Conservation (phyloP, 1,284 basidiomycete species). For the Rhodotorula sp. region DNA sequence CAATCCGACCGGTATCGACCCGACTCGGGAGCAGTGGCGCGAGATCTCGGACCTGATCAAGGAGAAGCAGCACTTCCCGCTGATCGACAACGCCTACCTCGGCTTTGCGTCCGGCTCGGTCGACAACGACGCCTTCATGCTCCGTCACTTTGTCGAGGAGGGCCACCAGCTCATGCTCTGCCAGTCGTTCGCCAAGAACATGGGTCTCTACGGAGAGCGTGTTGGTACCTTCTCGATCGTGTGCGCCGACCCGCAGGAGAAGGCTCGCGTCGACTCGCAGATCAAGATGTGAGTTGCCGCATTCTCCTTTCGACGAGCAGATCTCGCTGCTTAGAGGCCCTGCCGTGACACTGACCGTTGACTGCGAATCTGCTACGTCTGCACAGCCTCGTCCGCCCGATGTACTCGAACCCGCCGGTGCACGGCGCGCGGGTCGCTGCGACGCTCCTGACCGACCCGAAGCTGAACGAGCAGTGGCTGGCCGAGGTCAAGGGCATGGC, state of each 20-base stretch:
- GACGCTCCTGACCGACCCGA: constrained; percentile 50
- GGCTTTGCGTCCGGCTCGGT: constrained; percentile 78
- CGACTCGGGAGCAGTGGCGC: constrained; percentile 84
- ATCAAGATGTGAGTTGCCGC: constrained; percentile 47
- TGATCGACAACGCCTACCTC: constrained; percentile 96
- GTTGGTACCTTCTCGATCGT: constrained; percentile 82
- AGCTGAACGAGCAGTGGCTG: constrained; percentile 51
- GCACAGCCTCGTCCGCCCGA: constrained; percentile 77
- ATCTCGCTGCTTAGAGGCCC: too few species aligned
- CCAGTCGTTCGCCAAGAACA: constrained; percentile 62
- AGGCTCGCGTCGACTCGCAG: constrained; percentile 47
- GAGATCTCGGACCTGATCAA: constrained; percentile 70
- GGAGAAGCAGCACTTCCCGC: constrained; percentile 83
- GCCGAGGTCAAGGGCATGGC: constrained; percentile 88
- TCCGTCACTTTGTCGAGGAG: constrained; percentile 80
- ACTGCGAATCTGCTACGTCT: background rate
- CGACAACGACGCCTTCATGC: constrained; percentile 84
- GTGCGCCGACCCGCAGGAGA: constrained; percentile 43
- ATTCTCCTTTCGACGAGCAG: too few species aligned
- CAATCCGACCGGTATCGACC: constrained; percentile 56
- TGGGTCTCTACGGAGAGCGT: constrained; percentile 88
- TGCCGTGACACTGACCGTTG: too few species aligned
- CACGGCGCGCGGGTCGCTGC: constrained; percentile 59
- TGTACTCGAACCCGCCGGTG: constrained; percentile 97
- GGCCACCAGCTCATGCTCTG: constrained; percentile 78